Evolutionary conservation across 2,329 filamentous ascomycete species (phyloP).

Genomic region (Huntiella bhutanensis): DNA sequence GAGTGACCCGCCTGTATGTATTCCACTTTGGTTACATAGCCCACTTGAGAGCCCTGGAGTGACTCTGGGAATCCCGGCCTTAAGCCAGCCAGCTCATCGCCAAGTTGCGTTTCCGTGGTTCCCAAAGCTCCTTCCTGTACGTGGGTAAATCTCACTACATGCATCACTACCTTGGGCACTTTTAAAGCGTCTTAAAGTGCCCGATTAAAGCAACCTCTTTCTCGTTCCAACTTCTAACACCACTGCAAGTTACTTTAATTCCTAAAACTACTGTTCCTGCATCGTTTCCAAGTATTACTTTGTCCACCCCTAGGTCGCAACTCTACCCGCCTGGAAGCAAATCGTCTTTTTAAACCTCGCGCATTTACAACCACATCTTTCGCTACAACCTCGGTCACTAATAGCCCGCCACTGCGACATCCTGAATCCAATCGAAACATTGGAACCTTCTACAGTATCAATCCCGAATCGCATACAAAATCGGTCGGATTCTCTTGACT

Average conservation of each 20-base stretch:
- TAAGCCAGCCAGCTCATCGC: neutral
- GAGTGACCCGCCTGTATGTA: neutral
- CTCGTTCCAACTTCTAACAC: constrained; percentile 1
- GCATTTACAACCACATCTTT: too few species aligned
- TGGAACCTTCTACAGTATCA: too few species aligned
- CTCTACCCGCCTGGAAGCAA: too few species aligned
- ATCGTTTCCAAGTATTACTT: neutral
- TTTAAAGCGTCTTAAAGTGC: neutral
- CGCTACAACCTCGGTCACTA: too few species aligned
- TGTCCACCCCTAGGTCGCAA: too few species aligned
- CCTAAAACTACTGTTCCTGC: constrained; percentile 3
- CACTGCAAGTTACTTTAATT: constrained; percentile 2
- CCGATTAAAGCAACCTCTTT: constrained; percentile 1
- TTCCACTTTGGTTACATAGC: neutral
- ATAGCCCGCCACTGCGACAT: too few species aligned
- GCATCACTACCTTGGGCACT: neutral
- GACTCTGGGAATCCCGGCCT: too few species aligned
- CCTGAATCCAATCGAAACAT: too few species aligned
- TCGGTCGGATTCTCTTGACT: too few species aligned
- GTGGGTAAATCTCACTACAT: constrained; percentile 3
- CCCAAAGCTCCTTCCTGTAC: constrained; percentile 6
- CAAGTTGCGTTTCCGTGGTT: constrained; percentile 1
- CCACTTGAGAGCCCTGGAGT: too few species aligned
- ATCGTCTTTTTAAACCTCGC: too few species aligned
- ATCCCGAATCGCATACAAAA: too few species aligned